Evolutionary conservation across 768 basidiomycete species (phyloP).

Genomic region (Cystofilobasidium bisporidii): DNA sequence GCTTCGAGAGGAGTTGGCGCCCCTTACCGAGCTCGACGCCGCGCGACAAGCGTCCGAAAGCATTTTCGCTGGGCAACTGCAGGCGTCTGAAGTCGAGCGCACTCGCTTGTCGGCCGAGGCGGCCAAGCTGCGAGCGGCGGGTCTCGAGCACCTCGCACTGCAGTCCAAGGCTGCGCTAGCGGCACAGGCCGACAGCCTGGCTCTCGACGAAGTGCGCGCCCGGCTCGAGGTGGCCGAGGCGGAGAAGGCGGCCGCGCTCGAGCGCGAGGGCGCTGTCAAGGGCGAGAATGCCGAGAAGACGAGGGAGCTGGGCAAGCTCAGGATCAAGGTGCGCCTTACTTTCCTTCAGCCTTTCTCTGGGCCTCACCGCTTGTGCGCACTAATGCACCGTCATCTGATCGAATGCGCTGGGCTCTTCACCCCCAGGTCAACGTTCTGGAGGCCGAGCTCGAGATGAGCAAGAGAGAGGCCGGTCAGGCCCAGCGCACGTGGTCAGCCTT

Average conservation of each 20-base stretch:
- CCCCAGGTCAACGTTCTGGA: neutral
- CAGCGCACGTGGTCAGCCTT: constrained; percentile 4
- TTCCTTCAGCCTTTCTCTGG: neutral
- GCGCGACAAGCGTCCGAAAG: neutral
- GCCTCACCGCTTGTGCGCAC: neutral
- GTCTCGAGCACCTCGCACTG: neutral
- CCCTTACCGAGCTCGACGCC: neutral
- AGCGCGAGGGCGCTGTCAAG: neutral
- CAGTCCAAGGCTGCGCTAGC: neutral
- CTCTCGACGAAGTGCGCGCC: neutral
- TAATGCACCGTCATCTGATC: neutral
- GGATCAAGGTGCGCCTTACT: neutral
- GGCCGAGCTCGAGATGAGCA: neutral
- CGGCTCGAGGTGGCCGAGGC: neutral
- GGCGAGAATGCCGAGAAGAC: constrained; percentile 9
- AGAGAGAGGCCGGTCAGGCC: neutral
- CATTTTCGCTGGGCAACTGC: neutral
- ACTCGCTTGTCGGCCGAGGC: neutral
- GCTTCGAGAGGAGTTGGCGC: neutral
- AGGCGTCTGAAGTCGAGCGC: constrained; percentile 6
- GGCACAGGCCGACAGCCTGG: neutral
- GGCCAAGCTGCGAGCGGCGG: constrained; percentile 3
- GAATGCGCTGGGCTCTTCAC: no score
- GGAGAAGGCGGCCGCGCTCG: constrained; percentile 10
- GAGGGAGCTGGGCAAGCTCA: constrained; percentile 12